Evolutionary conservation across 495 filamentous ascomycete species (phyloP).

Genomic region (Margaritispora aquatica): DNA sequence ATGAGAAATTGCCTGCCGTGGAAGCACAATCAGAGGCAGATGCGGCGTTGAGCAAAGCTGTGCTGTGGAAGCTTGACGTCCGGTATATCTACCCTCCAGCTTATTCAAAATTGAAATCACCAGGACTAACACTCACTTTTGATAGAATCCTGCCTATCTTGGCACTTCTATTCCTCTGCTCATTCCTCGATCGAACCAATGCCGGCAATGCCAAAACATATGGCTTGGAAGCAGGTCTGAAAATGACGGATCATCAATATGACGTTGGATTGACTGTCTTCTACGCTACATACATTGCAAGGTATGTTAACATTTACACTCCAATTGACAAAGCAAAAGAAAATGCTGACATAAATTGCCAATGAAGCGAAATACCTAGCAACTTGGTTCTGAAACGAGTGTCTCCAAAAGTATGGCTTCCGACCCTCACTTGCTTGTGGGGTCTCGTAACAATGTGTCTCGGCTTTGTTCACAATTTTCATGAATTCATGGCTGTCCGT

Average conservation of each 20-base stretch:
- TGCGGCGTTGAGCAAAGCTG: slow-evolving; percentile 29
- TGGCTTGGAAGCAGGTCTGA: slow-evolving; percentile 55
- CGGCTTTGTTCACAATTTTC: slow-evolving; percentile 71
- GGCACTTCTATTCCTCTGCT: slow-evolving; percentile 70
- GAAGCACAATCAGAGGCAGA: slow-evolving; percentile 12
- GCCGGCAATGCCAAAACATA: slow-evolving; percentile 88
- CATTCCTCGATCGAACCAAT: slow-evolving; percentile 78
- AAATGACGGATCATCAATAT: slow-evolving; percentile 64
- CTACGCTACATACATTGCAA: slow-evolving; percentile 48
- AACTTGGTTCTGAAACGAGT: slow-evolving; percentile 62
- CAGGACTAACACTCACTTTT: background rate
- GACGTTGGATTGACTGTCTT: slow-evolving; percentile 48
- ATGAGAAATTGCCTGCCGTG: background rate
- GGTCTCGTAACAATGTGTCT: slow-evolving; percentile 67
- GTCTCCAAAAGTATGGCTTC: slow-evolving; percentile 55
- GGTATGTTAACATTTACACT: slow-evolving; percentile 14
- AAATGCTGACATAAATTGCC: background rate
- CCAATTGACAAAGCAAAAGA: too few relatives aligned
- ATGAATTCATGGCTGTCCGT: slow-evolving; percentile 73
- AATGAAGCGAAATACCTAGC: slow-evolving; percentile 45
- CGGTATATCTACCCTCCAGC: slow-evolving; percentile 32
- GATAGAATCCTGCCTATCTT: slow-evolving; percentile 43
- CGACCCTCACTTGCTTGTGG: slow-evolving; percentile 50
- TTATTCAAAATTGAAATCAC: background rate
- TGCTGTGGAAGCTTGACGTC: slow-evolving; percentile 49